Evolutionary conservation across 164 flowering plant species (phyloP), one percentile per base, ranked within the genome.

Genomic region (Taxillus chinensis): DNA sequence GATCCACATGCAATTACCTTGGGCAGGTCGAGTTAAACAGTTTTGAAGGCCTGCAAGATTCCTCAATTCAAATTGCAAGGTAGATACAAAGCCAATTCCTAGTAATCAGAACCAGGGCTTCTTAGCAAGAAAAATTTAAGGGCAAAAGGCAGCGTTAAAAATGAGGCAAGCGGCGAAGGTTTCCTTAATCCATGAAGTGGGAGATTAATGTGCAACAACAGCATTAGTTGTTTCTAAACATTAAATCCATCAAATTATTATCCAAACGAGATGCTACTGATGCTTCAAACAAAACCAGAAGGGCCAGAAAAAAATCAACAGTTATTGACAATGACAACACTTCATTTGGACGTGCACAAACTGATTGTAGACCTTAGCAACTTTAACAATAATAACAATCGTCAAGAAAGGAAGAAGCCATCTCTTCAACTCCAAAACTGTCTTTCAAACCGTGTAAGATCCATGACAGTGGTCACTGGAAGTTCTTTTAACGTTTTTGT

Each of bases 1-100:
- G 70, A 63, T 60, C 56, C 63, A 62, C 11, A 43, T 58, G 67
- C 64, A 57, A 66, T 67, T 71, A 67, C 74, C 70, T 71, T 67
- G 57, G 70, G 67, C 67, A 63, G 67, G 55, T 62, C 39, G 52
- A 45, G 58, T 61, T 65, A 65, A 61, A 62, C 48, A 67, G 61
- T 56, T 70, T 66, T 66, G 73, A 57, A 60, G 58, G 62, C 61
- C 61, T 39, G 57, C 59, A 62, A 68, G 57, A 55, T 61, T 38
- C 65, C 41, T 50, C 54, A 55, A 40, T 67, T 67, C 62, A 55
- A 41, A 59, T 45, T 60, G 61, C 46, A 45, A 64, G 59, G 8
- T 55, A n/a, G 46, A 42, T 10, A 46, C 11, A 45, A 12, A 66
- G 8, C 6, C 14, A 64, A 49, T 62, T 55, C 67, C 61, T 46